These are phyloP conservation scores for Diplotaxis tenuifolia DNA, from an alignment of 345 rosid species.

Conservation along the genomic window DNA sequence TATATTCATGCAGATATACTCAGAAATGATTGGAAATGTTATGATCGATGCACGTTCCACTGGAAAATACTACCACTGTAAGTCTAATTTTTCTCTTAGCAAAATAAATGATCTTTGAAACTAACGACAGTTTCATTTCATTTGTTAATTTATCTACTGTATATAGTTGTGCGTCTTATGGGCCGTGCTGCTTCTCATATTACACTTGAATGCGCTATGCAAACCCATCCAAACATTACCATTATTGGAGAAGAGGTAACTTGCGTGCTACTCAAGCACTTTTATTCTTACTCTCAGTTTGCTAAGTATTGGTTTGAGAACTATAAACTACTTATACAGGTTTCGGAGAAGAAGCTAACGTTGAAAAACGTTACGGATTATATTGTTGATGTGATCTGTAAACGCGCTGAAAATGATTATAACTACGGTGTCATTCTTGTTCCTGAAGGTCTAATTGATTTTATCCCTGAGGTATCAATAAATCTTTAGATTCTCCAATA, in stretches of 20 bases:
- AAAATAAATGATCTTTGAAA: no score
- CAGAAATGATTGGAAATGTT: constrained; percentile 98
- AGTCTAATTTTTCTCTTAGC: constrained; percentile 28
- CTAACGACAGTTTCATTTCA: background rate
- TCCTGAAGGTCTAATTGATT: constrained; percentile 98
- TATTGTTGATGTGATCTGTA: constrained; percentile 77
- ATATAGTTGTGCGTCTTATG: constrained; percentile 94
- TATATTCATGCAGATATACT: constrained; percentile 61
- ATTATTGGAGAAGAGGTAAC: constrained; percentile 93
- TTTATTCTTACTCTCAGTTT: background rate
- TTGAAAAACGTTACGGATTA: constrained; percentile 87
- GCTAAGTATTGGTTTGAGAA: constrained; percentile 9
- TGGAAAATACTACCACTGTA: constrained; percentile 96
- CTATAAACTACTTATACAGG: constrained; percentile 45
- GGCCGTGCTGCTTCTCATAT: constrained; percentile 99
- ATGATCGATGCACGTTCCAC: constrained; percentile 98
- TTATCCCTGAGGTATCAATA: constrained; percentile 80
- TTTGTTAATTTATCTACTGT: constrained; percentile 32
- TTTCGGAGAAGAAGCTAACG: constrained; percentile 69
- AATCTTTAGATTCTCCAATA: background rate
- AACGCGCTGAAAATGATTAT: constrained; percentile 66
- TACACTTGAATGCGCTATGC: constrained; percentile 95
- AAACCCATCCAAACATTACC: constrained; percentile 94
- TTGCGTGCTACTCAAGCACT: background rate
- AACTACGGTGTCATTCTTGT: constrained; percentile 92